Conservation (phyloP, 164 flowering plant genomes). For the Chimonanthus praecox region DNA sequence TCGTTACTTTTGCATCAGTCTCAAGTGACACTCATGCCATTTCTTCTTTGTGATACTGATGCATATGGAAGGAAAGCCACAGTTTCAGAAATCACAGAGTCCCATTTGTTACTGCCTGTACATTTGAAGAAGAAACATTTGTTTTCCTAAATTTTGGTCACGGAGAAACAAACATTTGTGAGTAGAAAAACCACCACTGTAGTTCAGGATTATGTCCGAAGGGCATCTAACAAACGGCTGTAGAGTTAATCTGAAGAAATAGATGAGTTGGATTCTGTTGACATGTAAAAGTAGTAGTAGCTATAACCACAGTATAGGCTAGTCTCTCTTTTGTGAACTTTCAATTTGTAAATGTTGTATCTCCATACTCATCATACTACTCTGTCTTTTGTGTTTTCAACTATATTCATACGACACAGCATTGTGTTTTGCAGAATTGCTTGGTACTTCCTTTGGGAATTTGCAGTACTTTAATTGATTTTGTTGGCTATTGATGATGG, state of each 20-base stretch:
- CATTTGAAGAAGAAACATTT: neutral
- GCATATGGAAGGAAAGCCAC: neutral
- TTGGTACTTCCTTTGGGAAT: too few relatives aligned
- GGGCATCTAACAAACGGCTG: neutral
- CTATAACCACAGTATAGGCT: neutral
- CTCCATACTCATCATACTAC: neutral
- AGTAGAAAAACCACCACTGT: neutral
- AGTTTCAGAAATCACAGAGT: neutral
- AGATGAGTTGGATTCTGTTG: neutral
- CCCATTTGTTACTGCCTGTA: neutral
- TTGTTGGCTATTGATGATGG: too few relatives aligned
- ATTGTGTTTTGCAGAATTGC: too few relatives aligned
- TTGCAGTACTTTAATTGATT: too few relatives aligned
- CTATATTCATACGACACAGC: neutral
- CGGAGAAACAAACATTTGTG: neutral
- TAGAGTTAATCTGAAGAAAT: neutral
- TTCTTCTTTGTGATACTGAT: too few relatives aligned
- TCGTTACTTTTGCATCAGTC: neutral
- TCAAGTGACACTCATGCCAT: too few relatives aligned
- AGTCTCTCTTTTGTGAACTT: neutral
- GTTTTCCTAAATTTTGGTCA: too few relatives aligned
- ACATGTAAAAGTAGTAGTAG: neutral
- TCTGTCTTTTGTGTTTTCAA: neutral
- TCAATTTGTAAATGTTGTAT: neutral
- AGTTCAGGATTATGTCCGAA: neutral